These are phyloP conservation scores for Hypoxylon sp. DNA, from an alignment of 2,329 filamentous ascomycete species.

Conservation along the genomic window DNA sequence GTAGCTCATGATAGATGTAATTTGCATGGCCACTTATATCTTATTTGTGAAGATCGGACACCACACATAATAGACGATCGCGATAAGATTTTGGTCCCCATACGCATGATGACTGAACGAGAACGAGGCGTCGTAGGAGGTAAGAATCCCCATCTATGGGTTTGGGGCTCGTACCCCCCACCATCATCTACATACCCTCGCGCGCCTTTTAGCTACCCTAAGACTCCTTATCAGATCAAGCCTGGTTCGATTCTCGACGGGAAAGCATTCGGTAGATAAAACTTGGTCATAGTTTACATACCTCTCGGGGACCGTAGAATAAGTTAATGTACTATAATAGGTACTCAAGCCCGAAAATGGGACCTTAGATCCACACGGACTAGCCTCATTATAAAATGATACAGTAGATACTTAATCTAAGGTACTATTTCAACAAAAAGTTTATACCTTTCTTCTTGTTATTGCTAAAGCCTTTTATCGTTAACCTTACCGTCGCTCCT, in stretches of 20 bases:
- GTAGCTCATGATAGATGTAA: neutral
- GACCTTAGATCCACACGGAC: too few relatives aligned
- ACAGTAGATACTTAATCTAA: too few relatives aligned
- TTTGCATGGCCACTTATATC: conserved; percentile 5
- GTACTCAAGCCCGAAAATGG: too few relatives aligned
- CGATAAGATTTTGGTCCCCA: neutral
- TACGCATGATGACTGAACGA: conserved; percentile 4
- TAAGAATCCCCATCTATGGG: conserved; percentile 7
- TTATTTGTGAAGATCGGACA: neutral
- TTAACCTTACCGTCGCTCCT: too few relatives aligned
- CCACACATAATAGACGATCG: neutral
- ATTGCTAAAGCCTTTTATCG: too few relatives aligned
- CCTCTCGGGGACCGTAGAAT: too few relatives aligned
- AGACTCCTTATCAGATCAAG: neutral
- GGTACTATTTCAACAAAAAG: too few relatives aligned
- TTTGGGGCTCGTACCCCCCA: neutral
- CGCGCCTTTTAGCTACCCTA: neutral
- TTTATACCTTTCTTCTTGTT: too few relatives aligned
- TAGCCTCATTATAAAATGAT: too few relatives aligned
- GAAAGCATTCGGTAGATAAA: neutral
- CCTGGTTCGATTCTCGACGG: neutral
- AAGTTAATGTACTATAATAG: too few relatives aligned
- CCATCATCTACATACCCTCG: neutral
- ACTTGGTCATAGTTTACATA: too few relatives aligned
- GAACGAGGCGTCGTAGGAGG: neutral